Conservation (phyloP, 805 yeast species). For the Yueomyces sp. region DNA sequence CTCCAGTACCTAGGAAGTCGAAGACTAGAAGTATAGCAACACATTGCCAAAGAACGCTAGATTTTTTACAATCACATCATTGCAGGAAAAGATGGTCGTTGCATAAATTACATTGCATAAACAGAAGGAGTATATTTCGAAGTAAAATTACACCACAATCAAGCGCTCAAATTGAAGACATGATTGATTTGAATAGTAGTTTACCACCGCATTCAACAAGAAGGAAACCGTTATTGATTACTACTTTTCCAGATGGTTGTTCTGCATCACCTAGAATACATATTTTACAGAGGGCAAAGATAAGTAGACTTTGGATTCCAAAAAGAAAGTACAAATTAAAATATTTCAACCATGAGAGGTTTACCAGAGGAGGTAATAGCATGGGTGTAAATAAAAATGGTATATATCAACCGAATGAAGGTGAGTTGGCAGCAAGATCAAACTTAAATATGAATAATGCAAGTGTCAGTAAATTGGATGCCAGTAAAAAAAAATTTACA, state of each 20-base stretch:
- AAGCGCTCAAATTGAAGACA: constrained; percentile 13
- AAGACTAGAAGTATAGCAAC: constrained; percentile 9
- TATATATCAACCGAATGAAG: neutral
- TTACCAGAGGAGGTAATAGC: neutral
- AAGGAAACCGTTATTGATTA: constrained; percentile 19
- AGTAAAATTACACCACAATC: constrained; percentile 8
- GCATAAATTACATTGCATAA: constrained; percentile 8
- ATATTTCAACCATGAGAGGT: constrained; percentile 6
- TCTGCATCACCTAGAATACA: constrained; percentile 14
- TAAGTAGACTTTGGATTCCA: constrained; percentile 12
- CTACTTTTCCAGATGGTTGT: constrained; percentile 19
- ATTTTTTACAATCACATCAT: constrained; percentile 7
- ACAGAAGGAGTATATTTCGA: constrained; percentile 1
- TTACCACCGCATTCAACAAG: constrained; percentile 6
- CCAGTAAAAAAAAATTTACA: neutral
- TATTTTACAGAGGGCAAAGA: constrained; percentile 12
- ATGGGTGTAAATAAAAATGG: neutral
- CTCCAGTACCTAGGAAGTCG: constrained; percentile 20
- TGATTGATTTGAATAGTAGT: constrained; percentile 13
- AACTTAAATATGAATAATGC: neutral
- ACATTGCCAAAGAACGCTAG: constrained; percentile 6
- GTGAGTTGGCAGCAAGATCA: neutral
- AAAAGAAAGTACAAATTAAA: constrained; percentile 17
- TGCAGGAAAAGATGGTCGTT: constrained; percentile 14
- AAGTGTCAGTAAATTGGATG: neutral